A percentile compares a stretch with the other conserved stretches of the same genome.
Evolutionary conservation across 192 early-diverging fungal species (phyloP).

Genomic region (Gamsiella multidivaricata): DNA sequence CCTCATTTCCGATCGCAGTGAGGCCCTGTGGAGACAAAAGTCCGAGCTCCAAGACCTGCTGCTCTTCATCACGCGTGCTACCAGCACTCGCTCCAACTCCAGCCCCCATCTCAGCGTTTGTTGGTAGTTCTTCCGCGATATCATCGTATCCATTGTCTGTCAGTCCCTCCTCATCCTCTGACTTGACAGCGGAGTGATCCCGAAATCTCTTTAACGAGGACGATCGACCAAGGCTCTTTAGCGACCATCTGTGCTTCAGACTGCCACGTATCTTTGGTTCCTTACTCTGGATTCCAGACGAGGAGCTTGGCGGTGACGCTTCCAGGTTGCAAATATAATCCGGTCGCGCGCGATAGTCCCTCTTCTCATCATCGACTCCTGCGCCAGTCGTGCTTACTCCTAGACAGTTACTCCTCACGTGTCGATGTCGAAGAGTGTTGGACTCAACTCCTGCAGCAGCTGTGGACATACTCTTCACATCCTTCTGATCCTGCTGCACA

Average conservation of each 20-base stretch:
- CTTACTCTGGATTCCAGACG: not conserved
- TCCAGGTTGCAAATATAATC: constrained; percentile 45
- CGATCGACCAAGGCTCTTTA: constrained; percentile 1
- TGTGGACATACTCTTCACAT: not conserved
- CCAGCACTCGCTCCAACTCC: not conserved
- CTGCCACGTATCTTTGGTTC: not conserved
- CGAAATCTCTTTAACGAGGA: constrained; percentile 6
- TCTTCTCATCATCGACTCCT: not conserved
- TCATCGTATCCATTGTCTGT: not conserved
- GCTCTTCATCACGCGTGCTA: not conserved
- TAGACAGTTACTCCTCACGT: not conserved
- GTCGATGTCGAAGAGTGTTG: constrained; percentile 5
- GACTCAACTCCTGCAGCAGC: not conserved
- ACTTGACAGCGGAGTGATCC: not conserved
- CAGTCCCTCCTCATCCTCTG: constrained; percentile 21
- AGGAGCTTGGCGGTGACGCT: constrained; percentile 7
- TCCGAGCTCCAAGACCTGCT: constrained; percentile 5
- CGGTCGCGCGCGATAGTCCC: not conserved
- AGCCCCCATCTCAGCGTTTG: not conserved
- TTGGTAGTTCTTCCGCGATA: not conserved
- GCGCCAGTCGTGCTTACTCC: not conserved
- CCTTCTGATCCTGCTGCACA: not conserved
- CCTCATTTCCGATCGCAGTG: not conserved
- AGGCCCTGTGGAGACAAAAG: not conserved
- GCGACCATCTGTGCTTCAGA: not conserved